A percentile compares a stretch with the other conserved stretches of the same genome.
Evolutionary conservation across 208 protist genomes (phyloP).

Genomic region (Crithidia fasciculata): DNA sequence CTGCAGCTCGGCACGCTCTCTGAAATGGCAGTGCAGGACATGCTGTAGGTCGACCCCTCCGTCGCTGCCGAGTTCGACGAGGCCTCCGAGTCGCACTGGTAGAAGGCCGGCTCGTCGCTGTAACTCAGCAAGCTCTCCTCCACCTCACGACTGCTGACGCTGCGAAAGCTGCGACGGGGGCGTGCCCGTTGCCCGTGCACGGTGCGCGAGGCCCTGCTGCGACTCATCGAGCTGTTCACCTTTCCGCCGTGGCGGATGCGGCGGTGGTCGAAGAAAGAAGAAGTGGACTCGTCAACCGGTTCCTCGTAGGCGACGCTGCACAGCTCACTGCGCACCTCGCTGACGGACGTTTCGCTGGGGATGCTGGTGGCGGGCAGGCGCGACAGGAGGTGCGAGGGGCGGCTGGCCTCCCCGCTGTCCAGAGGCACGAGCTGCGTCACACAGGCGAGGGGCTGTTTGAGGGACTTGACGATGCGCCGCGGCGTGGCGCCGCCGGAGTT

Average conservation of each 20-base stretch:
- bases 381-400: slow-evolving; percentile 36
- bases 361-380: slow-evolving; percentile 44
- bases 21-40: slow-evolving; percentile 48
- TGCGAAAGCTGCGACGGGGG: slow-evolving; percentile 27
- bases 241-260: slow-evolving; percentile 23
- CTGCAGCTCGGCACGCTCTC: slow-evolving; percentile 85
- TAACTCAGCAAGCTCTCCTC: slow-evolving; percentile 52
- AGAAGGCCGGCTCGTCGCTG: slow-evolving; percentile 47
- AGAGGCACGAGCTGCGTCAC: slow-evolving; percentile 72
- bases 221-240: slow-evolving; percentile 30
- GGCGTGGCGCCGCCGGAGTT: slow-evolving; percentile 28
- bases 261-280: slow-evolving; percentile 44
- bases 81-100: slow-evolving; percentile 41
- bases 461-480: slow-evolving; percentile 64
- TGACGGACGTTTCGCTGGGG: slow-evolving; percentile 60
- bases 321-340: slow-evolving; percentile 65
- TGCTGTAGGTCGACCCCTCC: slow-evolving; percentile 36
- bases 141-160: slow-evolving; percentile 32
- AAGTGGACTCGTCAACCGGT: slow-evolving; percentile 34
- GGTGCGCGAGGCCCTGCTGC: slow-evolving; percentile 23
- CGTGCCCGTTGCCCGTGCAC: slow-evolving; percentile 16
- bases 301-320: slow-evolving; percentile 49
- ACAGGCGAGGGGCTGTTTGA: slow-evolving; percentile 44
- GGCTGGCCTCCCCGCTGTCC: slow-evolving; percentile 35
- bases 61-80: slow-evolving; percentile 26